A percentile compares a stretch with the other conserved stretches of the same genome.
These are phyloP conservation scores for Myxozyma vanderwaltii DNA, from an alignment of 805 yeast genomes.

Conservation along the genomic window DNA sequence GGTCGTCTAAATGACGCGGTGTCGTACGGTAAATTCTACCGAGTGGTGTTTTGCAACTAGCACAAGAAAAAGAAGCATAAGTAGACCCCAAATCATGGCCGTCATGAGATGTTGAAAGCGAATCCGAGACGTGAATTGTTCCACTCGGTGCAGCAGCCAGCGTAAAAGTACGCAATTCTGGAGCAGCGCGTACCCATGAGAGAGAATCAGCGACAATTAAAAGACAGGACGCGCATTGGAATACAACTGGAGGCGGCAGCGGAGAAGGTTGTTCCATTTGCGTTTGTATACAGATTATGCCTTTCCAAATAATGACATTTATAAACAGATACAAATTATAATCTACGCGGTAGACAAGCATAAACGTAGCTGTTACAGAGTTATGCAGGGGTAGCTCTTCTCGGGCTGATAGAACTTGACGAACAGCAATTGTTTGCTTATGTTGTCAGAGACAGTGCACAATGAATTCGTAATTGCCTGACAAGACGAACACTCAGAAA, in stretches of 20 bases:
- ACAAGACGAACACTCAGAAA: no score
- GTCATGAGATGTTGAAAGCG: slow-evolving; percentile 24
- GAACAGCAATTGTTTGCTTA: no score
- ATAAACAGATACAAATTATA: no score
- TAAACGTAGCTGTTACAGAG: no score
- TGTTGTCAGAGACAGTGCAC: no score
- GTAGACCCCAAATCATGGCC: slow-evolving; percentile 36
- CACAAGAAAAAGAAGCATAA: slow-evolving; percentile 33
- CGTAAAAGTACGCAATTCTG: slow-evolving; percentile 33
- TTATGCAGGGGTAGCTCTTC: no score
- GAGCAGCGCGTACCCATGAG: slow-evolving; percentile 37
- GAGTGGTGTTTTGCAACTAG: slow-evolving; percentile 29
- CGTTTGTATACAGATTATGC: not conserved
- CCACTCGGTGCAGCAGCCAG: slow-evolving; percentile 29
- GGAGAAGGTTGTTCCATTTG: not conserved
- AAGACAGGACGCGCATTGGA: slow-evolving; percentile 37
- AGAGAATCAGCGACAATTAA: slow-evolving; percentile 38
- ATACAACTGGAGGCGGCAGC: slow-evolving; percentile 34
- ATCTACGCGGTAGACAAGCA: no score
- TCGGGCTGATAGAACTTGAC: no score
- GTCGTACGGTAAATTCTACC: slow-evolving; percentile 38
- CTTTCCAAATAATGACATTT: no score
- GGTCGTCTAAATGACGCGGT: slow-evolving; percentile 36
- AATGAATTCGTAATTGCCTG: no score
- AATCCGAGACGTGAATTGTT: slow-evolving; percentile 18